Base-by-base conservation (phyloP, 1,284 basidiomycete genomes). In the Paramarasmius palmivorus region DNA sequence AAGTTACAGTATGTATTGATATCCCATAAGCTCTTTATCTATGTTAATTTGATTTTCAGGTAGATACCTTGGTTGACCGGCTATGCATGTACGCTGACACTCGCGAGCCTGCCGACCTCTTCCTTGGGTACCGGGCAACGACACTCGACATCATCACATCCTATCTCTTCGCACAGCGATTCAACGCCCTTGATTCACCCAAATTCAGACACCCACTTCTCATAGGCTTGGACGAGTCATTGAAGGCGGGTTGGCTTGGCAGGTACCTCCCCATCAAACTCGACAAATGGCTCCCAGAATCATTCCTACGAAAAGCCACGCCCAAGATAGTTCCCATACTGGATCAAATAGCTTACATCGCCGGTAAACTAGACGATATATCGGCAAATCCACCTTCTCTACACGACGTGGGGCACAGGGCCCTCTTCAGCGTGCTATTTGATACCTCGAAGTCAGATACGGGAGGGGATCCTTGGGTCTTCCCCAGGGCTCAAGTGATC, bases 61-160 rank as follows among this genome's bases (percentile, higher is more conserved):
- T 46, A 9, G n/a, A 46, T 32, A 46, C 12, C n/a, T 29, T 46
- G n/a, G 32, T 46, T 26, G 25, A 26, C 6, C 6, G 10, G 7
- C 25, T 46, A 32, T 29, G 10, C 12, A 12, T 12, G 6, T 32
- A 32, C 12, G 29, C 29, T 12, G 29, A 32, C 7, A 32, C 29
- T 32, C 29, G 29, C 29, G 15, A 41, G 22, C 55, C 55, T 34
- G 52, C 49, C 25, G 38, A 55, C 10, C 19, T 61, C 14, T 35
- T 32, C 22, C 23, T 42, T 9, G 59, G 47, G 3, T 61, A 58
- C 38, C 53, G 56, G 4, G 49, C 48, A 37, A 37, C 50, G 2
- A 48, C 59, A 6, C 50, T 66, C 20, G 67, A 66, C 38, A 55
- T 64, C 15, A 64, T 68, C 35, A 63, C 60, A 8, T 57, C 59